Base-by-base conservation (phyloP, 2,329 filamentous ascomycete genomes). In the Hortaea werneckii region DNA sequence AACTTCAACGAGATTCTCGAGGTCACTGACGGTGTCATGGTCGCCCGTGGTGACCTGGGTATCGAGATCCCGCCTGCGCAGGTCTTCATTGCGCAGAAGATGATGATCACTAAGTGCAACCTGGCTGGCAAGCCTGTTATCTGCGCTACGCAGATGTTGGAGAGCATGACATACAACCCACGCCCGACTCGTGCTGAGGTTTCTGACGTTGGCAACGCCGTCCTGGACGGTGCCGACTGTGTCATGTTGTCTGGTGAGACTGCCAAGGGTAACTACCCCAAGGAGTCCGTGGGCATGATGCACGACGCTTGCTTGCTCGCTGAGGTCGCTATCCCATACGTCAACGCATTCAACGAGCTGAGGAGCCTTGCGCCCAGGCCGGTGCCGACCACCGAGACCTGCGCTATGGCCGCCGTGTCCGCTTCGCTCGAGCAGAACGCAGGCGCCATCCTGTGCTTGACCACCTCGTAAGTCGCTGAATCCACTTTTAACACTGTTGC, bases 81-180 rank as follows among this genome's bases (percentile, higher is more conserved):
- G 78, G 92, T 98, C 57, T 98, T 98, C 72, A 87, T 94, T 58
- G 92, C 92, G 47, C 92, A 98, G 78, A 98, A 98, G 85, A 98
- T 98, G 87, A 89, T 98, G 80, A 98, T 98, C 71, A 89, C 92
- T 72, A 96, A 96, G 83, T 98, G 92, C 82, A 98, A 98, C 78
- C 82, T 95, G 65, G 89, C 88, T 58, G 92, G 92, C 71, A 98
- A 98, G 80, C 92, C 92, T 58, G 89, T 90, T 68, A 95, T 98
- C 68, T 96, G 90, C 72, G 92, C 92, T 50, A 98, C 92, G 37
- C 92, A 98, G 77, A 98, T 98, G 92, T 80, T 98, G 58, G 92
- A 98, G 80, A 95, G 88, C 57, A 98, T 98, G 92, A 98, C 95
- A 71, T 95, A 95, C 79, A 98, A 98, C 78, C 92, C 92, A 57